phyloP scores from a whole-genome alignment of 2,329 filamentous ascomycete species.

The Colletotrichum sp. region DNA sequence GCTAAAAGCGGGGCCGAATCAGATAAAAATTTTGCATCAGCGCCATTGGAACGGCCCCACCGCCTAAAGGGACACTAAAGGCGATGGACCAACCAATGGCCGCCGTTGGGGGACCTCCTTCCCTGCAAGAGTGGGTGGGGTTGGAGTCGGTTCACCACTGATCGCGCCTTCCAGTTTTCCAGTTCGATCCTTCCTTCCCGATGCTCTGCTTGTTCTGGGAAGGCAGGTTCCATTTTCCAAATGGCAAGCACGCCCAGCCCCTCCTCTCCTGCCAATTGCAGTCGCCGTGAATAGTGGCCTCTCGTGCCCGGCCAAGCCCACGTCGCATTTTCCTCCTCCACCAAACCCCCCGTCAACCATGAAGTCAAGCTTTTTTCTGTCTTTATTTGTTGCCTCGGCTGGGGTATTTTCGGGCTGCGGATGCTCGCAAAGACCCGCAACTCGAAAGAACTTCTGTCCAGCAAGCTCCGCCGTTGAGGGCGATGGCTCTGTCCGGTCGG shows the following conservation, averaged over 20 bases:
- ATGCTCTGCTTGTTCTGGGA: not conserved
- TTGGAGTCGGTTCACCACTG: not conserved
- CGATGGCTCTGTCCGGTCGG: not conserved
- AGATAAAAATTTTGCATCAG: slow-evolving; percentile 13
- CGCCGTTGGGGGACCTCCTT: not conserved
- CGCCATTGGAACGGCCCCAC: not conserved
- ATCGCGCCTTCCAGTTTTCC: not conserved
- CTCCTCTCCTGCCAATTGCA: not conserved
- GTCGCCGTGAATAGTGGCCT: not conserved
- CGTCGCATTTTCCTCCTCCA: not conserved
- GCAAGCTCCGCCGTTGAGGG: not conserved
- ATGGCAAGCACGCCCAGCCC: not conserved
- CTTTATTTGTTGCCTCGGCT: not conserved
- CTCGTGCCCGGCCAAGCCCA: not conserved
- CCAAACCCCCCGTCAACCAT: not conserved
- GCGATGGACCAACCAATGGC: not conserved
- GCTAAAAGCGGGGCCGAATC: slow-evolving; percentile 7
- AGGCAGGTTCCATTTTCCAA: not conserved
- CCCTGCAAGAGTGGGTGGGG: not conserved
- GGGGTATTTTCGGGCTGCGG: not conserved
- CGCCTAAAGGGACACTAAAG: not conserved
- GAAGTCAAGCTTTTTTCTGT: not conserved
- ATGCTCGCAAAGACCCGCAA: not conserved
- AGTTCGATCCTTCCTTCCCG: not conserved
- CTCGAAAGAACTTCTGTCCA: not conserved